These are phyloP conservation scores for Alliaria petiolata DNA, from an alignment of 345 rosid species.

Conservation along the genomic window DNA sequence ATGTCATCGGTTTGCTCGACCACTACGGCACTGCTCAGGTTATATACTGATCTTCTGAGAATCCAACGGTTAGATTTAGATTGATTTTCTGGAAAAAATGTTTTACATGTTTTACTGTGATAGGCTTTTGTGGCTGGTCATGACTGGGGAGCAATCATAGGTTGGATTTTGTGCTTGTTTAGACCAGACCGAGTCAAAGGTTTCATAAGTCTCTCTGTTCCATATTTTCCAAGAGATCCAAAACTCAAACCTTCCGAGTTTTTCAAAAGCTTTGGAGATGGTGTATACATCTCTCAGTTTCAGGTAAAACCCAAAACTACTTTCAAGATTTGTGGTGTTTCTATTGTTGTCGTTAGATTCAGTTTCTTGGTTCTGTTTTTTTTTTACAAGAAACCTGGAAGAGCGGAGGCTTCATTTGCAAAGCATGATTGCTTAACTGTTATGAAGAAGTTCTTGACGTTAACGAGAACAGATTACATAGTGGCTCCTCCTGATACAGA, in stretches of 20 bases:
- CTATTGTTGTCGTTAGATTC: not conserved
- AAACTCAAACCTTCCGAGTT: constrained; percentile 29
- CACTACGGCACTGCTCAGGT: constrained; percentile 53
- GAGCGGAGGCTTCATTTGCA: constrained; percentile 66
- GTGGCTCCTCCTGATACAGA: constrained; percentile 63
- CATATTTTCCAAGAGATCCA: constrained; percentile 43
- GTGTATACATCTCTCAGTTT: constrained; percentile 53
- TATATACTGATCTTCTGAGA: not conserved
- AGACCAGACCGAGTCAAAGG: constrained; percentile 62
- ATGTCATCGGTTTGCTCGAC: constrained; percentile 50
- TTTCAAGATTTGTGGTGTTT: not conserved
- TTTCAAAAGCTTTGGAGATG: constrained; percentile 43
- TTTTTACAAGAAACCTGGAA: constrained; percentile 53
- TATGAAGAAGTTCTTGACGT: constrained; percentile 63
- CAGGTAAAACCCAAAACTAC: constrained; percentile 41
- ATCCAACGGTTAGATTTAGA: not conserved
- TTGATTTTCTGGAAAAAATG: not conserved
- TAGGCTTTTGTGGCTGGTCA: constrained; percentile 70
- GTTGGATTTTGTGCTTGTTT: constrained; percentile 48
- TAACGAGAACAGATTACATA: constrained; percentile 42
- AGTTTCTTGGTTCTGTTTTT: not conserved
- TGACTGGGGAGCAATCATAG: constrained; percentile 65
- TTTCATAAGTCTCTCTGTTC: constrained; percentile 43
- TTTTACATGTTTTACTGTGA: not conserved
- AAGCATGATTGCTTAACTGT: constrained; percentile 54